Base-by-base conservation (phyloP, 2,329 filamentous ascomycete genomes). In the Aplosporella prunicola region DNA sequence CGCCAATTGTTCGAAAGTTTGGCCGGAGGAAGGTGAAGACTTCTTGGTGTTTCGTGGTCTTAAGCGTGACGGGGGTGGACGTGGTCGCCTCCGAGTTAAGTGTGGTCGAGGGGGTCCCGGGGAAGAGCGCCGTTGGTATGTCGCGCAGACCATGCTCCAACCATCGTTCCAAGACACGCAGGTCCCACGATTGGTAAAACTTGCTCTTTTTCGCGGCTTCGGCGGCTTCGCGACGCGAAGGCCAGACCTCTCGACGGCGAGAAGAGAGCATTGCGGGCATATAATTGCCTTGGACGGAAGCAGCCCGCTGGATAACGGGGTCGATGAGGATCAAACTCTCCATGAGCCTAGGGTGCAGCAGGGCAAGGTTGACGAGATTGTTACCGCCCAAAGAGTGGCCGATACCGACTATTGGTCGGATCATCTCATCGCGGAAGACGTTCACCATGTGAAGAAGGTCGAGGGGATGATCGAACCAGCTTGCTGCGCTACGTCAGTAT, bases 341-440 rank as follows among this genome's bases (percentile, higher is more conserved):
- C 45, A 95, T 70, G 14, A 95, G 74, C 6, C 87, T 80, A 2
- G 89, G 87, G 59, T 94, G 82, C 47, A 86, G 71, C 9, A 89
- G 65, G 4, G 83, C 67, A 11, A 89, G 67, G 48, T 85, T 78
- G 37, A 74, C 69, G 54, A 95, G 69, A 41, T 82, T 74, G 53
- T 74, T 76, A 46, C 73, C 87, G 48, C 89, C 89, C 68, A 93
- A 88, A 49, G 85, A 93, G 62, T 96, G 89, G 11, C 86, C 89
- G 18, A 96, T 61, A 40, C 84, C 88, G 45, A 95, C 62, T 14
- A 95, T 67, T 2, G 89, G 89, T 1, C 82, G 80, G 9, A 83
- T 81, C 72, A 91, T 87, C 44, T 82, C 68, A 10, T 70, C 64
- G 27, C 85, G 82, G 62, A 94, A 89, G 37, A 76, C 69, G 60